These are phyloP conservation scores for Phytophthora cajani DNA, from an alignment of 352 stramenopile species.

Conservation along the genomic window DNA sequence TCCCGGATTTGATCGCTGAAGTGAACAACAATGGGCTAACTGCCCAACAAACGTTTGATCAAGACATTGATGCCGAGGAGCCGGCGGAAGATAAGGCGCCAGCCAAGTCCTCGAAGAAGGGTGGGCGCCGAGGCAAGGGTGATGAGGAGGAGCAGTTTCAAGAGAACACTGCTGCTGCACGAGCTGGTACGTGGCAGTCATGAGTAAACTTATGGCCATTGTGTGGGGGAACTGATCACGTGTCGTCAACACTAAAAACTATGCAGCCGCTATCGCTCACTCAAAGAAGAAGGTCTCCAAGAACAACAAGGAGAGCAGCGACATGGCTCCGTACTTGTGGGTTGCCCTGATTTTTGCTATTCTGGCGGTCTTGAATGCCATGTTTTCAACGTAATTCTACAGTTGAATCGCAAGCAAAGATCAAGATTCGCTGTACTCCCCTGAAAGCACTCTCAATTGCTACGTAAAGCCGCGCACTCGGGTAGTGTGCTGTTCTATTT, in stretches of 20 bases:
- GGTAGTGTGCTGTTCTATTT: constrained; percentile 13
- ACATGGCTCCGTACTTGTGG: constrained; percentile 46
- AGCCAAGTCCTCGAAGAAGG: constrained; percentile 37
- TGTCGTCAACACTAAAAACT: neutral
- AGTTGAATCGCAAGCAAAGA: neutral
- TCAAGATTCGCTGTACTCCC: too few relatives aligned
- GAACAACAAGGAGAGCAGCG: constrained; percentile 34
- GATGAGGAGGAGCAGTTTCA: constrained; percentile 43
- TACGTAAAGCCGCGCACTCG: neutral
- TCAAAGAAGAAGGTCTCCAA: constrained; percentile 74
- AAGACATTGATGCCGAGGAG: constrained; percentile 67
- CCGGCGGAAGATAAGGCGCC: constrained; percentile 28
- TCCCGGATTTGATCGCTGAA: constrained; percentile 60
- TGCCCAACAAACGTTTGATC: constrained; percentile 68
- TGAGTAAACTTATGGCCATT: neutral
- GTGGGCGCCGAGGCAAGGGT: constrained; percentile 34
- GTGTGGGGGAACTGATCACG: neutral
- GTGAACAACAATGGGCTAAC: constrained; percentile 67
- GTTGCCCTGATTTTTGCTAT: constrained; percentile 51
- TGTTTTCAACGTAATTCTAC: constrained; percentile 32
- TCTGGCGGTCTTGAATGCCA: constrained; percentile 40
- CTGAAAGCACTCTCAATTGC: neutral
- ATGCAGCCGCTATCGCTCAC: constrained; percentile 67
- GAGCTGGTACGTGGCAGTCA: constrained; percentile 46
- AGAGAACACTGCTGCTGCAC: constrained; percentile 55